These are phyloP conservation scores for Fusarium mexicanum DNA, from an alignment of 2,329 filamentous ascomycete species.

Conservation along the genomic window DNA sequence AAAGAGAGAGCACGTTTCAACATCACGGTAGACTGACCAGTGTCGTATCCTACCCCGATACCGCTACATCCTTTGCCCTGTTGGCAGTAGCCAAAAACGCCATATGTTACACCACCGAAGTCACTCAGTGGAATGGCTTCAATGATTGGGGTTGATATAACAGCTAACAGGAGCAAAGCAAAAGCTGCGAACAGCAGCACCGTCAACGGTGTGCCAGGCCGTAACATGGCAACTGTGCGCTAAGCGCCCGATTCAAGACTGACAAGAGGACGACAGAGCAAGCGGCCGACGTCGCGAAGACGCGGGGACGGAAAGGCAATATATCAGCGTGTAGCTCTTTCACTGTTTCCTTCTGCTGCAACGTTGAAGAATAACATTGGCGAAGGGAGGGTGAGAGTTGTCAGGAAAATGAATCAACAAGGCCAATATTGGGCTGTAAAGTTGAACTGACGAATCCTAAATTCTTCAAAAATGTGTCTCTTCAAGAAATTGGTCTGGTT, in stretches of 20 bases:
- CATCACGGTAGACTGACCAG: slow-evolving; percentile 66
- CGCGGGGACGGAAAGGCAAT: slow-evolving; percentile 23
- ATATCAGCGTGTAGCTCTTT: slow-evolving; percentile 1
- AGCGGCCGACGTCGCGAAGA: slow-evolving; percentile 39
- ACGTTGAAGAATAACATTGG: slow-evolving; percentile 19
- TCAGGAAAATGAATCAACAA: neutral
- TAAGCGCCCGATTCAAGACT: slow-evolving; percentile 27
- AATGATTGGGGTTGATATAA: slow-evolving; percentile 91
- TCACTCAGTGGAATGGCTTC: slow-evolving; percentile 84
- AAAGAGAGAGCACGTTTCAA: neutral
- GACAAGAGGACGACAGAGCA: slow-evolving; percentile 14
- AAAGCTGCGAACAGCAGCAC: slow-evolving; percentile 88
- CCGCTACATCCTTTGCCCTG: slow-evolving; percentile 69
- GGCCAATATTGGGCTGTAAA: neutral
- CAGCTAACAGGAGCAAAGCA: slow-evolving; percentile 82
- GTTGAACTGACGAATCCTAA: neutral
- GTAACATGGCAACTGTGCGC: slow-evolving; percentile 72
- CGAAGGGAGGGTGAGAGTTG: slow-evolving; percentile 1
- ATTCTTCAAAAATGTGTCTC: neutral
- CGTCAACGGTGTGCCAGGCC: slow-evolving; percentile 90
- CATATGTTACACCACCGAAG: slow-evolving; percentile 81
- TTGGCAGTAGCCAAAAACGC: slow-evolving; percentile 91
- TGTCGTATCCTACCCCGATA: slow-evolving; percentile 86
- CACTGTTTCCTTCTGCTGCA: slow-evolving; percentile 1
- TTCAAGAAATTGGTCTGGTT: neutral